Base-by-base conservation (phyloP, 106 monocot species). In the Narthecium ossifragum region DNA sequence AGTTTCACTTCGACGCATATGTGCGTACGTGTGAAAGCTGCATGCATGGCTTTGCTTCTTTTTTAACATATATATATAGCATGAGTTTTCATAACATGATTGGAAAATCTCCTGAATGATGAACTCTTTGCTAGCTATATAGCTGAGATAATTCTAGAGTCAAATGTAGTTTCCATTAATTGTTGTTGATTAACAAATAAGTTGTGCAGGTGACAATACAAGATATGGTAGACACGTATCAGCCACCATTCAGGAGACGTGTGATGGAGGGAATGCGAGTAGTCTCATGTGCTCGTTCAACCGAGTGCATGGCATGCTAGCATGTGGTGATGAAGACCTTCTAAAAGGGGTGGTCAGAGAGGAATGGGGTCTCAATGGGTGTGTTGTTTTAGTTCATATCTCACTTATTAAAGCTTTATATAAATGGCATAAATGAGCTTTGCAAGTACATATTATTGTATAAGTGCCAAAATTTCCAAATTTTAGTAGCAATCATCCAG, bases 211-310 rank as follows among this genome's bases (percentile, higher is more conserved):
- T 66, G 30, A 40, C 40, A 1, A 43, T 55, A 26, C 66, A 55
- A 66, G 66, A 66, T 18, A 66, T 66, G 66, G 40, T 55, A 29
- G 66, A 66, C 5, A 66, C 55, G 2, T 55, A 55, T 11, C 14
- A 39, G 13, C 28, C 20, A 2, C 66, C 66, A 1, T 66, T 66
- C 17, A 43, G 55, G 55, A 55, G 18, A 29, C 55, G 66, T 26
- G 53, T 66, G 14, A 55, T 43, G 26, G 55, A 66, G n/a, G 66
- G 66, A 3, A 66, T 30, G 55, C 55, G 1, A 55, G 43, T 17
- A 55, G 54, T 22, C 43, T 66, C 5, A 66, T 66, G 66, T 66
- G 66, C 55, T 66, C 66, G 15, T 66, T 25, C 26, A 66, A 66
- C 30, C 7, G 18, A 5, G 29, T 55, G 0, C 54, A 66, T 30